These are phyloP conservation scores for Leishmania aethiopica DNA, from an alignment of 208 protist species.

Conservation along the genomic window DNA sequence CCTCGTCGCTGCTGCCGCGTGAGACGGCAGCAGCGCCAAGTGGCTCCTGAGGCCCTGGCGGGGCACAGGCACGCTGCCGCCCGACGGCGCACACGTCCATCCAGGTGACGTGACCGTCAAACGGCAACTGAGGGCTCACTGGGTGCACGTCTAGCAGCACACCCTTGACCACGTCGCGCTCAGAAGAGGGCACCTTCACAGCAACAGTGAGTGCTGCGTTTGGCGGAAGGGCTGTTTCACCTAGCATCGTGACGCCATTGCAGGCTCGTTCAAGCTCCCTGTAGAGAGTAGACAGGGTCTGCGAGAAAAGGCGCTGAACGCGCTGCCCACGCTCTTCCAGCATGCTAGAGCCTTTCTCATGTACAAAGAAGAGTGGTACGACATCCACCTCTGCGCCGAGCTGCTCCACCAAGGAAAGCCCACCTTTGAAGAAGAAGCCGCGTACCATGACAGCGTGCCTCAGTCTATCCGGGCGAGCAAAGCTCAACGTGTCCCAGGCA, in stretches of 20 bases:
- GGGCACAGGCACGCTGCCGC: conserved; percentile 1
- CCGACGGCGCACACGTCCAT: conserved; percentile 37
- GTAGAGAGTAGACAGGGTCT: conserved; percentile 10
- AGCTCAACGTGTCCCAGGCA: conserved; percentile 15
- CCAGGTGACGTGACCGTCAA: conserved; percentile 27
- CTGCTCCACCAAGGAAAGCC: conserved; percentile 27
- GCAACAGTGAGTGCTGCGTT: conserved; percentile 24
- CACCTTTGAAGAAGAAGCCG: conserved; percentile 26
- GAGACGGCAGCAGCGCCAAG: not conserved
- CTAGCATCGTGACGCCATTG: not conserved
- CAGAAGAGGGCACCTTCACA: not conserved
- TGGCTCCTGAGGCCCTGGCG: not conserved
- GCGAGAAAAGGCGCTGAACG: conserved; percentile 3
- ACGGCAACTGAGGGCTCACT: conserved; percentile 23
- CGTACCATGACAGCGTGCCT: conserved; percentile 10
- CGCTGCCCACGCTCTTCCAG: conserved; percentile 1
- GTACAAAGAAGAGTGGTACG: conserved; percentile 1
- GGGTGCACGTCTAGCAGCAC: conserved; percentile 33
- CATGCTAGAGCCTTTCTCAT: not conserved
- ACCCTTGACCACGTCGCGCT: conserved; percentile 4
- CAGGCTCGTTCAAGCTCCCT: not conserved
- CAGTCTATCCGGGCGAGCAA: conserved; percentile 17
- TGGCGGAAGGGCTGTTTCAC: not conserved
- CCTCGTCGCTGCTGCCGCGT: not conserved
- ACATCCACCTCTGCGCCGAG: conserved; percentile 28